Percentiles rank a stretch among this genome's conserved stretches.
These are phyloP conservation scores for Neohortaea acidophila DNA, from an alignment of 495 filamentous ascomycete species.

Conservation along the genomic window DNA sequence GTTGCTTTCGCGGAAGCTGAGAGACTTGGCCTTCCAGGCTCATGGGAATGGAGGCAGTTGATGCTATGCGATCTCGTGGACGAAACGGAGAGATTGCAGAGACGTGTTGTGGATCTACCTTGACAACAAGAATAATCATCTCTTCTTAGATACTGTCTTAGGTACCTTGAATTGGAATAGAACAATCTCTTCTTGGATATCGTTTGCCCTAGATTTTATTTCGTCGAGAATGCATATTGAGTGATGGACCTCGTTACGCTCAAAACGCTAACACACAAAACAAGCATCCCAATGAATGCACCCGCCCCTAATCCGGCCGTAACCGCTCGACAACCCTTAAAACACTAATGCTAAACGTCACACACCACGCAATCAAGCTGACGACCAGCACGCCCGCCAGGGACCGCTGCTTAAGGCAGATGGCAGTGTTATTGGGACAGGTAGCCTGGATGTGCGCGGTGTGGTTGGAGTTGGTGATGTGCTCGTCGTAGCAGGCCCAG, in stretches of 20 bases:
- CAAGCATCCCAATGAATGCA: too few relatives aligned
- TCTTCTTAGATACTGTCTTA: too few relatives aligned
- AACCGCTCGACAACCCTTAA: constrained; percentile 20
- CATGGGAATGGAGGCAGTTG: constrained; percentile 41
- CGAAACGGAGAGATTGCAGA: too few relatives aligned
- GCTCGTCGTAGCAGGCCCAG: constrained; percentile 40
- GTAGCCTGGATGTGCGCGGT: constrained; percentile 21
- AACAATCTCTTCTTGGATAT: too few relatives aligned
- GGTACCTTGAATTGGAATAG: too few relatives aligned
- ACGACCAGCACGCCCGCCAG: constrained; percentile 69
- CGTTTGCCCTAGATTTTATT: too few relatives aligned
- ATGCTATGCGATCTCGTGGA: too few relatives aligned
- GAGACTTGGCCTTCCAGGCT: constrained; percentile 22
- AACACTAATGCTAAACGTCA: constrained; percentile 46
- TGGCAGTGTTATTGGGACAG: constrained; percentile 21
- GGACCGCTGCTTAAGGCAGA: constrained; percentile 59
- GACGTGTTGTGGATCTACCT: too few relatives aligned
- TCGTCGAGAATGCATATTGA: too few relatives aligned
- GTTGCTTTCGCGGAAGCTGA: constrained; percentile 23
- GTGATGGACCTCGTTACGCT: too few relatives aligned
- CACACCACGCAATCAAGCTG: constrained; percentile 73
- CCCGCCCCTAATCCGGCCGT: constrained; percentile 12
- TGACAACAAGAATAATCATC: too few relatives aligned
- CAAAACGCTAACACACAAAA: too few relatives aligned
- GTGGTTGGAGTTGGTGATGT: constrained; percentile 12